A percentile compares a stretch with the other conserved stretches of the same genome.
Evolutionary conservation across 352 stramenopile genomes (phyloP).

Genomic region (Aphanomyces euteiches): DNA sequence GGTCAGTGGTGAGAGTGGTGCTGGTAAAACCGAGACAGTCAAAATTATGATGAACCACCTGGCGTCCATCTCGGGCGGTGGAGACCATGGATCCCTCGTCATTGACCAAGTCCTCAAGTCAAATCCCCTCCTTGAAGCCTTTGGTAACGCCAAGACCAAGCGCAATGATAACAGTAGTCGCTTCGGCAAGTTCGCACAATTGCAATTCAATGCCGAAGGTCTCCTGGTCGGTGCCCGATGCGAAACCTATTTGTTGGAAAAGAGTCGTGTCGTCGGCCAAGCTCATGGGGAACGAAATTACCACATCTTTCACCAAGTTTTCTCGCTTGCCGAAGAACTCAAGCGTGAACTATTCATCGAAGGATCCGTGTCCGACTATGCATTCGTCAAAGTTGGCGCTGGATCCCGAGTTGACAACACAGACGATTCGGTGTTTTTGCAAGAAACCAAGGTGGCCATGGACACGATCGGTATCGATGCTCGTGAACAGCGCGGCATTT

Average conservation of each 20-base stretch:
- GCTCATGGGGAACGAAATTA: conserved; percentile 93
- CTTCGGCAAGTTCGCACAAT: conserved; percentile 78
- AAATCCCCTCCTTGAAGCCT: conserved; percentile 71
- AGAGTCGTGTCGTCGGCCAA: conserved; percentile 91
- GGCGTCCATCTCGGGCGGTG: conserved; percentile 66
- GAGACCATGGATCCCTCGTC: conserved; percentile 59
- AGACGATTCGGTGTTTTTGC: conserved; percentile 65
- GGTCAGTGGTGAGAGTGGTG: conserved; percentile 60
- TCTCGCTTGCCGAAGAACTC: conserved; percentile 45
- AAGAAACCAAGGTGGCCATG: conserved; percentile 85
- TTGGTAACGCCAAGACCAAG: conserved; percentile 81
- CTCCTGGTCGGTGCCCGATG: conserved; percentile 63
- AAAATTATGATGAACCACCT: conserved; percentile 90
- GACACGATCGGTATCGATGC: conserved; percentile 86
- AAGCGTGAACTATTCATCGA: conserved; percentile 56
- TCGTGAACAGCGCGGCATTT: conserved; percentile 89
- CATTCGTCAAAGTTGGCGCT: conserved; percentile 67
- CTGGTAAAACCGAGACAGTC: conserved; percentile 78
- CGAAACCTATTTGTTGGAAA: conserved; percentile 95
- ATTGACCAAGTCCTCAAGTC: conserved; percentile 78
- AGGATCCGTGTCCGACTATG: conserved; percentile 60
- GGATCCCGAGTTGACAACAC: conserved; percentile 56
- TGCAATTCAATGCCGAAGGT: conserved; percentile 63
- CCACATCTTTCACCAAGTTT: conserved; percentile 98
- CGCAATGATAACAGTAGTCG: conserved; percentile 79